Evolutionary conservation across 441 rosid species (phyloP), one percentile per base, ranked within the genome.

Genomic region (Syzygium malaccense): DNA sequence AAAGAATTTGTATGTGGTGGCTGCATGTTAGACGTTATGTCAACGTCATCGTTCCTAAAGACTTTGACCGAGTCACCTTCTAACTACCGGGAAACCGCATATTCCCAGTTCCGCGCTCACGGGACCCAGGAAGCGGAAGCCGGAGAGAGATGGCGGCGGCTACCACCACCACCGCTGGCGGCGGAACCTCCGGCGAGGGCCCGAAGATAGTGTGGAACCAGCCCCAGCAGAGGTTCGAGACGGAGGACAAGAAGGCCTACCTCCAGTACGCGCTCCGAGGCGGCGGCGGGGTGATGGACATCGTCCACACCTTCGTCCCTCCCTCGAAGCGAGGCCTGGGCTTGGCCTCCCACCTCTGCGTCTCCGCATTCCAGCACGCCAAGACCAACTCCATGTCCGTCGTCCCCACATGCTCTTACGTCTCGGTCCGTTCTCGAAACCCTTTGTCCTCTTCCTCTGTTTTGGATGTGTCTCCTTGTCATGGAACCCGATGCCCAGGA

Each of bases 331-430:
- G 96, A 86, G 97, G 99, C 56, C 57, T 93, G 84, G 97, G 99
- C 30, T 41, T 96, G 91, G 99, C 98, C 89, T 94, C 96, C 28
- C 96, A 92, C 84, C 97, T 97, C 89, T 95, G 96, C 60, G 85
- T 92, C 86, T 98, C 97, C 1, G 96, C 97, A 32, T 92, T 96
- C 88, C 85, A 90, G 87, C 96, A 94, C 92, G 99, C 97, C 92
- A 90, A 94, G 20, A 86, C 95, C 54, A 91, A 94, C 85, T 94
- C 98, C 87, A 48, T 96, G 32, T 92, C 94, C 88, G 56, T 96
- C 90, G 91, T 95, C 88, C 98, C 99, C 56, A 91, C 96, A 49
- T 96, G 97, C 94, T 94, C 99, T 85, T 94, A 95, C 62, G 94
- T 96, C 89, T 96, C 96, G 45, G 97, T 94, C 55, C 88, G 91